Evolutionary conservation across 2,329 filamentous ascomycete genomes (phyloP).

Genomic region (Blastomyces gilchristii): DNA sequence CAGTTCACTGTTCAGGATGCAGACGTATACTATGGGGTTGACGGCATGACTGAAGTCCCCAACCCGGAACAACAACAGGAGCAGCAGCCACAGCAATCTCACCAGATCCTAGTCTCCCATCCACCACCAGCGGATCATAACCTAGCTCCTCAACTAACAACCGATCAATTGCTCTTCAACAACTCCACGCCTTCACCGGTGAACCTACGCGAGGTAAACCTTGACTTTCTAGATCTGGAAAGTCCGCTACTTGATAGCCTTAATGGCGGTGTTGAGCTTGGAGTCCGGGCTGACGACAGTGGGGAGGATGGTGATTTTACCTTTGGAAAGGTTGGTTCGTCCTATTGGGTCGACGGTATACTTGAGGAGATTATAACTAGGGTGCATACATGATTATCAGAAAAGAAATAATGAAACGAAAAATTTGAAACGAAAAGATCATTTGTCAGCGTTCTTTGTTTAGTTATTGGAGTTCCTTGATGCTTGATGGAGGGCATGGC

Average conservation of each 20-base stretch:
- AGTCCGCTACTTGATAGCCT: background rate
- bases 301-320: background rate
- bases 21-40: background rate
- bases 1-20: background rate
- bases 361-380: conserved; percentile 11
- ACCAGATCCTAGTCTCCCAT: background rate
- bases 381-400: conserved; percentile 7
- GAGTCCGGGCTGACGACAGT: background rate
- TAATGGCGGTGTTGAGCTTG: background rate
- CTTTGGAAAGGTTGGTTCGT: background rate
- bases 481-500: background rate
- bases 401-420: background rate
- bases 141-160: background rate
- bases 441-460: background rate
- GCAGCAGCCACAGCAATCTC: background rate
- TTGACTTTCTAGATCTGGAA: conserved; percentile 13
- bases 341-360: conserved; percentile 11
- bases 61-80: background rate
- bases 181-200: background rate
- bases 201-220: conserved; percentile 8
- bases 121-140: background rate
- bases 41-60: background rate
- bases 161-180: background rate
- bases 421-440: background rate
- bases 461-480: background rate